A percentile compares a stretch with the other conserved stretches of the same genome.
phyloP scores from a whole-genome alignment of 2,329 filamentous ascomycete species.

The Alternaria sp. region DNA sequence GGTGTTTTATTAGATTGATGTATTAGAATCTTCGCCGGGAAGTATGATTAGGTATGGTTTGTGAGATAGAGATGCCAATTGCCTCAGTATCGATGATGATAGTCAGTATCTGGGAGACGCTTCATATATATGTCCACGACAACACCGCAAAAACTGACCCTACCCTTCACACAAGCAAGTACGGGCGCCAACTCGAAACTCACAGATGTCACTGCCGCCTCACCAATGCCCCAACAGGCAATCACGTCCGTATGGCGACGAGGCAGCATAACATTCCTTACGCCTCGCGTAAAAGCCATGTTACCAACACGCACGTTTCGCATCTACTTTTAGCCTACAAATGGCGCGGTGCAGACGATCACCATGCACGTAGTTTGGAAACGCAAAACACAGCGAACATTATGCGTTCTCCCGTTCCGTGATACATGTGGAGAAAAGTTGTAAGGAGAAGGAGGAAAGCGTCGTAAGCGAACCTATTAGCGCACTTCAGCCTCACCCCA shows the following conservation, averaged over 20 bases:
- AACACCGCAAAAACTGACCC: neutral
- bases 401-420: conserved; percentile 31
- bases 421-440: neutral
- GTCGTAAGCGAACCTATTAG: conserved; percentile 15
- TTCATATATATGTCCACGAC: conserved; percentile 20
- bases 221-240: conserved; percentile 16
- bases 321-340: conserved; percentile 22
- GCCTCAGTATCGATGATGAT: conserved; percentile 8
- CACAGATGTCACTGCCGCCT: conserved; percentile 14
- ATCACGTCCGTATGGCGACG: conserved; percentile 16
- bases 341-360: conserved; percentile 21
- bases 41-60: conserved; percentile 11
- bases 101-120: neutral
- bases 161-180: neutral
- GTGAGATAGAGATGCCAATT: neutral
- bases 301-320: conserved; percentile 21
- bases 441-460: neutral
- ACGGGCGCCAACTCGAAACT: conserved; percentile 32
- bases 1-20: neutral
- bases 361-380: conserved; percentile 22
- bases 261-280: conserved; percentile 11
- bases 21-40: conserved; percentile 22
- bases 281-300: neutral
- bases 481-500: conserved; percentile 9
- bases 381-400: conserved; percentile 22